Percentiles rank a stretch among this genome's conserved stretches.
Evolutionary conservation across 176 grass and related monocot genomes (phyloP).

Genomic region (Eleusine indica): DNA sequence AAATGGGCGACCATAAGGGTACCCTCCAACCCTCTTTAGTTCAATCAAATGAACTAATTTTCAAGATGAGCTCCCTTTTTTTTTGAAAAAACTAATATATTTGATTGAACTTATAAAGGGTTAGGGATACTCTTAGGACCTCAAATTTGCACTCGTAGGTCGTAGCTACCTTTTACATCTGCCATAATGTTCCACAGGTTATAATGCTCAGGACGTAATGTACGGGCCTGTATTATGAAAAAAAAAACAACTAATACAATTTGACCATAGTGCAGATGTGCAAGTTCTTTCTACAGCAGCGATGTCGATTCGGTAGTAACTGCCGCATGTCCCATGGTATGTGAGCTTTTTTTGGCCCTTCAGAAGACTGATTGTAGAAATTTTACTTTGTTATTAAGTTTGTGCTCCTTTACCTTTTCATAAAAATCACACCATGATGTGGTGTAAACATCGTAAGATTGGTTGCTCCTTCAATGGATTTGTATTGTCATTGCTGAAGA

Average conservation of each 20-base stretch:
- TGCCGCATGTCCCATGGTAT: conserved; percentile 98
- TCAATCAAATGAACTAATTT: not conserved
- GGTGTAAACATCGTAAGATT: conserved; percentile 18
- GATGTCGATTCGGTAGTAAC: conserved; percentile 95
- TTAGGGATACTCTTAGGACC: not conserved
- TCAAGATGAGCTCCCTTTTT: not conserved
- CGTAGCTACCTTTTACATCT: not conserved
- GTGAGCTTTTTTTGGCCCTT: conserved; percentile 46
- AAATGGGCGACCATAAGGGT: not conserved
- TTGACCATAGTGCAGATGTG: conserved; percentile 85
- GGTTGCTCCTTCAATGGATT: conserved; percentile 24
- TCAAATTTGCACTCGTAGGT: not conserved
- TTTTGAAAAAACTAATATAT: not conserved
- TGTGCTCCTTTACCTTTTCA: conserved; percentile 4
- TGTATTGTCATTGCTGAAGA: not conserved
- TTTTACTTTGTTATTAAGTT: not conserved
- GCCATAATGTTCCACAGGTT: conserved; percentile 25
- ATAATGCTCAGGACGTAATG: conserved; percentile 19
- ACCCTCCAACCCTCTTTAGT: not conserved
- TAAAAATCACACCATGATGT: not conserved
- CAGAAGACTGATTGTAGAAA: conserved; percentile 26
- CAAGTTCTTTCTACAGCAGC: conserved; percentile 99
- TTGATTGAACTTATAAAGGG: not conserved
- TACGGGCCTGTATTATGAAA: not conserved
- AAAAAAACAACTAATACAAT: conserved; percentile 60